Evolutionary conservation across 148 eudicot species (phyloP).

Genomic region (Fagopyrum esculentum): DNA sequence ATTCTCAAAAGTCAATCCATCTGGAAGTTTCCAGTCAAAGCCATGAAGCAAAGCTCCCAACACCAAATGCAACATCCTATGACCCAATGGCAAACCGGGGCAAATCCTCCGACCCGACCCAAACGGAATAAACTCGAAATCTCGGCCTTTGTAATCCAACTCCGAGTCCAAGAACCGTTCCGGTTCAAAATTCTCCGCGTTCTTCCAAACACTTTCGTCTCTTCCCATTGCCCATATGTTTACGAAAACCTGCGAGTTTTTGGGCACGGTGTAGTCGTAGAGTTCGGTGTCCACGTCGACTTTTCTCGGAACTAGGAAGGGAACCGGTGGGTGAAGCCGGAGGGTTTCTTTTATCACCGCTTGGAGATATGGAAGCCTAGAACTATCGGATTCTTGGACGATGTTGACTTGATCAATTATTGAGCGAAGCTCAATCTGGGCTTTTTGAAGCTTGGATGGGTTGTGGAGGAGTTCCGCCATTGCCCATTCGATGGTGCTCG

Average conservation of each 20-base stretch:
- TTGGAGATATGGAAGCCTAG: slow-evolving; percentile 40
- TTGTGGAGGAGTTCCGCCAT: slow-evolving; percentile 15
- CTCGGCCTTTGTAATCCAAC: slow-evolving; percentile 38
- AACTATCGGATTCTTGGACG: slow-evolving; percentile 25
- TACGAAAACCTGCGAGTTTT: slow-evolving; percentile 40
- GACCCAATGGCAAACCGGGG: slow-evolving; percentile 39
- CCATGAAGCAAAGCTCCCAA: slow-evolving; percentile 34
- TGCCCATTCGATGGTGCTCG: slow-evolving; percentile 17
- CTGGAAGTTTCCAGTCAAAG: slow-evolving; percentile 39
- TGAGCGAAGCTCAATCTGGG: slow-evolving; percentile 5
- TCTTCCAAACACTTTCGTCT: slow-evolving; percentile 35
- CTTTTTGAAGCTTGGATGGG: slow-evolving; percentile 12
- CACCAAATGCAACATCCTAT: slow-evolving; percentile 14
- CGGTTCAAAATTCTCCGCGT: slow-evolving; percentile 32
- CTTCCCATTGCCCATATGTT: slow-evolving; percentile 54
- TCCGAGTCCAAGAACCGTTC: slow-evolving; percentile 37
- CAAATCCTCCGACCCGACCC: slow-evolving; percentile 55
- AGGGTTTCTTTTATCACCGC: slow-evolving; percentile 52
- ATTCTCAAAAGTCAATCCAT: slow-evolving; percentile 5
- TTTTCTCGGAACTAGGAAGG: slow-evolving; percentile 39
- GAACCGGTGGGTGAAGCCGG: slow-evolving; percentile 49
- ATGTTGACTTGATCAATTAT: neutral
- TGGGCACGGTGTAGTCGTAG: slow-evolving; percentile 31
- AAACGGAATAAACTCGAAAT: slow-evolving; percentile 48
- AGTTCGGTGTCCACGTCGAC: slow-evolving; percentile 32